phyloP scores from a whole-genome alignment of 2,329 filamentous ascomycete genomes.

The Neobulgaria alba region DNA sequence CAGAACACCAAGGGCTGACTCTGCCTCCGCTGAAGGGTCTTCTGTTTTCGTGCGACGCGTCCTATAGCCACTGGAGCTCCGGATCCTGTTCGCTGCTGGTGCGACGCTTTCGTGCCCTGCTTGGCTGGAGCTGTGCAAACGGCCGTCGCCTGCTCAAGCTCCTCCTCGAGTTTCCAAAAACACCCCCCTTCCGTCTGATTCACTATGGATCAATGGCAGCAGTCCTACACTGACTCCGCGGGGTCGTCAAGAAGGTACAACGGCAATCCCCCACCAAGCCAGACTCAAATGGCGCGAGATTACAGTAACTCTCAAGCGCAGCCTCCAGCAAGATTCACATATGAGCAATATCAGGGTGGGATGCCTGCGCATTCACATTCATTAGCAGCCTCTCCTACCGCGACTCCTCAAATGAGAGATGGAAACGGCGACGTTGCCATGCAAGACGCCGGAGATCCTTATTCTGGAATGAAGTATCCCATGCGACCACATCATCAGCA shows the following conservation, averaged over 20 bases:
- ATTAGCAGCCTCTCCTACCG: constrained; percentile 49
- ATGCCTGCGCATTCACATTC: constrained; percentile 38
- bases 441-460: constrained; percentile 79
- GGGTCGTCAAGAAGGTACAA: constrained; percentile 58
- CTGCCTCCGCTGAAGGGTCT: constrained; percentile 23
- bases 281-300: constrained; percentile 41
- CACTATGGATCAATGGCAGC: constrained; percentile 57
- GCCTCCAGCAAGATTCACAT: constrained; percentile 53
- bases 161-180: constrained; percentile 1
- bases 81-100: constrained; percentile 6
- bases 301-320: constrained; percentile 36
- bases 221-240: constrained; percentile 54
- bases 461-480: constrained; percentile 78
- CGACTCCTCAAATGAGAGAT: constrained; percentile 55
- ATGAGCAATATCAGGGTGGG: constrained; percentile 55
- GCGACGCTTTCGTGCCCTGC: constrained; percentile 10
- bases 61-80: constrained; percentile 14
- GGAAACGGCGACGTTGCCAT: constrained; percentile 71
- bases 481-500: constrained; percentile 72
- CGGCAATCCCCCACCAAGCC: constrained; percentile 37
- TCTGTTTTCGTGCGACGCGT: constrained; percentile 22
- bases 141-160: background rate
- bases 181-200: constrained; percentile 9
- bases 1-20: constrained; percentile 19
- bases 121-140: background rate